phyloP scores from a whole-genome alignment of 1,139 yeast species.

The Suhomyces panamericanus region DNA sequence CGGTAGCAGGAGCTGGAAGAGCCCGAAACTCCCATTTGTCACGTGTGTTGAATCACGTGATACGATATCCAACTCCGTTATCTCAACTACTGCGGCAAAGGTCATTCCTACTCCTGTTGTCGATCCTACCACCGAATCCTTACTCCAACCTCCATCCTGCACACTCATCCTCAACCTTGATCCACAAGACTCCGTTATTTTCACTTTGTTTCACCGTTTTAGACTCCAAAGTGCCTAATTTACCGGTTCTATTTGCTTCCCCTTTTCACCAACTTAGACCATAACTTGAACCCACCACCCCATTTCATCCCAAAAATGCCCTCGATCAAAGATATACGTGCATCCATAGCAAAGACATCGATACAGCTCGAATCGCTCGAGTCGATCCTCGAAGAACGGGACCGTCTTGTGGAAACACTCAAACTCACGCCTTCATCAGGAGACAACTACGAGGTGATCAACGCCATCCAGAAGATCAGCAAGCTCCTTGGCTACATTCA shows the following conservation, averaged over 20 bases:
- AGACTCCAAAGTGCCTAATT: no score
- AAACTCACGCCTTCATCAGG: constrained; percentile 51
- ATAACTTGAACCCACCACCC: background rate
- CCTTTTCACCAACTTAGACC: no score
- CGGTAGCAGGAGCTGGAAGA: no score
- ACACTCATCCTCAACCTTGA: no score
- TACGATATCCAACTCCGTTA: background rate
- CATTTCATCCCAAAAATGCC: constrained; percentile 7
- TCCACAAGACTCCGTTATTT: no score
- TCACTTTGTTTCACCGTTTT: no score
- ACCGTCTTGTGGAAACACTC: constrained; percentile 41
- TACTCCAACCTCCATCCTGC: no score
- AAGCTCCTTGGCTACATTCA: constrained; percentile 32
- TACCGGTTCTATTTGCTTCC: no score
- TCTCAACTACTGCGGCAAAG: background rate
- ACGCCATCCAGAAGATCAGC: constrained; percentile 38
- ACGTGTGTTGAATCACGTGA: background rate
- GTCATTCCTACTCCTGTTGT: background rate
- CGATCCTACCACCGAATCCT: background rate
- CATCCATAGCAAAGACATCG: constrained; percentile 12
- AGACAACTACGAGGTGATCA: constrained; percentile 55
- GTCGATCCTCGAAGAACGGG: constrained; percentile 49
- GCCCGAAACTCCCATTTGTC: background rate
- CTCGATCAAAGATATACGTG: constrained; percentile 14
- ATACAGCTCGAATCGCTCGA: constrained; percentile 20